phyloP scores from a whole-genome alignment of 1,284 basidiomycete genomes.

The Mycena sp. region DNA sequence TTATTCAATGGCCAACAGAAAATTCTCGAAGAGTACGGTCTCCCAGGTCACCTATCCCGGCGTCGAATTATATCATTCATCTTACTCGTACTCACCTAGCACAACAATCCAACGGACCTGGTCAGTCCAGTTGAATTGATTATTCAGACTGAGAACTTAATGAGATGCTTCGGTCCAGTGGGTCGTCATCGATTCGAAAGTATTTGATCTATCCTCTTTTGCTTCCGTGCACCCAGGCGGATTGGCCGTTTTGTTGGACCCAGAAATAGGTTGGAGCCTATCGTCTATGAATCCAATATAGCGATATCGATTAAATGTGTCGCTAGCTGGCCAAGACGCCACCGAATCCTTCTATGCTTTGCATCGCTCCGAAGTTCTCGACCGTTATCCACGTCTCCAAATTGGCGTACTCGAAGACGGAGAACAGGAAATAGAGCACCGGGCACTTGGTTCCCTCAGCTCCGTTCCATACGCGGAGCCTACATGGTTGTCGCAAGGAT shows the following conservation, averaged over 20 bases:
- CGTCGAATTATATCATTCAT: not conserved
- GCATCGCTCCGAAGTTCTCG: constrained; percentile 73
- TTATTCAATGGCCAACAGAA: constrained; percentile 7
- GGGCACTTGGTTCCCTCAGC: constrained; percentile 57
- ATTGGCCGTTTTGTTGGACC: constrained; percentile 63
- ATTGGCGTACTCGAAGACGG: constrained; percentile 48
- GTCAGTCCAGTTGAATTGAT: not conserved
- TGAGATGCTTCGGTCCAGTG: constrained; percentile 47
- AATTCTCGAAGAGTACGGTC: constrained; percentile 11
- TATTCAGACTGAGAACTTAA: constrained; percentile 43
- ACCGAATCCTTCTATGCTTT: constrained; percentile 78
- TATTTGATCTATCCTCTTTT: constrained; percentile 76
- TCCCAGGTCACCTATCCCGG: constrained; percentile 10
- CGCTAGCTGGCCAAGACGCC: constrained; percentile 68
- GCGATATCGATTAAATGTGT: not conserved
- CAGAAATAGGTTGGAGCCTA: constrained; percentile 59
- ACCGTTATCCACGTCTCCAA: constrained; percentile 67
- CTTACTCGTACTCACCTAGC: constrained; percentile 11
- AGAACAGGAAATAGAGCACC: constrained; percentile 53
- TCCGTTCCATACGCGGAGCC: constrained; percentile 78
- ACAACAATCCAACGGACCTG: constrained; percentile 18
- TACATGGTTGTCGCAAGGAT: constrained; percentile 68
- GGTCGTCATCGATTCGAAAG: constrained; percentile 75
- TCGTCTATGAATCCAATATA: constrained; percentile 15
- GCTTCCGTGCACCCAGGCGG: constrained; percentile 75